These are phyloP conservation scores for Luffa aegyptiaca DNA, from an alignment of 306 rosid species.

Conservation along the genomic window DNA sequence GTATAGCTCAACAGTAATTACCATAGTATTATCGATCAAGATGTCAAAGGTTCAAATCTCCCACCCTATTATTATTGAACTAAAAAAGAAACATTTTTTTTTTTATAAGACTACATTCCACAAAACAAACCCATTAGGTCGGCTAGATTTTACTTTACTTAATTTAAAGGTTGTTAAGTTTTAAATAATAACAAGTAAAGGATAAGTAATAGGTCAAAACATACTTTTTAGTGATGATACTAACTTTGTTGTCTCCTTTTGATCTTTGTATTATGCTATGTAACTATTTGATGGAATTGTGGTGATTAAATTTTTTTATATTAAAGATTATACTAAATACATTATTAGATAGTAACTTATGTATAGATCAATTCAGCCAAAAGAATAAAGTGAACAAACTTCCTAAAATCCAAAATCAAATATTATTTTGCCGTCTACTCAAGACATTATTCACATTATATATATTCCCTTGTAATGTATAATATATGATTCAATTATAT, in stretches of 20 bases:
- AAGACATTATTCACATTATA: not conserved
- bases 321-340: not conserved
- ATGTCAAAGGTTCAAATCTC: too few relatives aligned
- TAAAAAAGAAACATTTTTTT: too few relatives aligned
- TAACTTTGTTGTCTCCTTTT: not conserved
- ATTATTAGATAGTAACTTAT: not conserved
- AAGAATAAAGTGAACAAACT: not conserved
- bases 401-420: not conserved
- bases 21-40: too few relatives aligned
- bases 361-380: not conserved
- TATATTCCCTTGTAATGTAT: not conserved
- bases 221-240: not conserved
- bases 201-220: not conserved
- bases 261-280: not conserved
- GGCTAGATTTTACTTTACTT: not conserved
- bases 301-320: not conserved
- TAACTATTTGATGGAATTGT: not conserved
- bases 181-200: not conserved
- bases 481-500: not conserved
- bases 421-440: not conserved
- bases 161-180: not conserved
- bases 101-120: not conserved
- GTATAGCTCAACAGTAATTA: too few relatives aligned
- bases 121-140: not conserved
- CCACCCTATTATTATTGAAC: too few relatives aligned